Percentiles rank a stretch among this genome's conserved stretches.
Conservation (phyloP, 768 basidiomycete genomes). For the Russula emetica region DNA sequence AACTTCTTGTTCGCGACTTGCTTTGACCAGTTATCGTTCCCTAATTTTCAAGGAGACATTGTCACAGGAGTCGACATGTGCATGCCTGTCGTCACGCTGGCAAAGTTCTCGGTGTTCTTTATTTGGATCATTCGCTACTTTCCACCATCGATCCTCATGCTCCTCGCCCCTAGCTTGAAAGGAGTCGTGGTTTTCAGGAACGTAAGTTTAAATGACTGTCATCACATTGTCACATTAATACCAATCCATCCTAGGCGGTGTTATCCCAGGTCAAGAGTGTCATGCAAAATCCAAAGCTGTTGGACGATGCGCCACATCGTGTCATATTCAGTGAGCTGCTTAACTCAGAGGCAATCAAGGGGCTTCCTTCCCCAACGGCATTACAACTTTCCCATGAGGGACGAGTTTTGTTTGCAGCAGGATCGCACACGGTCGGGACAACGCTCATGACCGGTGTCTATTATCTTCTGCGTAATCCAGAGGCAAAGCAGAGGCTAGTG, state of each 20-base stretch:
- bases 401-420: conserved; percentile 12
- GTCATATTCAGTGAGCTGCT: conserved; percentile 15
- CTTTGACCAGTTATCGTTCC: conserved; percentile 34
- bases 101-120: conserved; percentile 1
- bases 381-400: conserved; percentile 10
- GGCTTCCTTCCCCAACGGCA: neutral
- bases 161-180: neutral
- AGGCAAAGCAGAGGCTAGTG: conserved; percentile 7
- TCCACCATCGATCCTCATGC: neutral
- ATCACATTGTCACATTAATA: too few relatives aligned
- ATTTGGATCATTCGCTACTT: conserved; percentile 5
- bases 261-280: conserved; percentile 8
- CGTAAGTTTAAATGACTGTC: neutral
- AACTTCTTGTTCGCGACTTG: conserved; percentile 41
- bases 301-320: conserved; percentile 19
- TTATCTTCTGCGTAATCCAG: conserved; percentile 9
- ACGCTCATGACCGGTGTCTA: conserved; percentile 14
- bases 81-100: conserved; percentile 30
- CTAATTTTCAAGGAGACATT: conserved; percentile 37
- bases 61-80: conserved; percentile 35
- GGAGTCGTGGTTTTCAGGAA: neutral
- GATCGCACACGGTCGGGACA: conserved; percentile 19
- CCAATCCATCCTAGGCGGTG: too few relatives aligned
- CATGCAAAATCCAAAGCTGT: neutral
- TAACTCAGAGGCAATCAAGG: conserved; percentile 7